Percentiles rank a stretch among this genome's conserved stretches.
These are phyloP conservation scores for Neodidymelliopsis sp. DNA, from an alignment of 2,329 filamentous ascomycete species.

Conservation along the genomic window DNA sequence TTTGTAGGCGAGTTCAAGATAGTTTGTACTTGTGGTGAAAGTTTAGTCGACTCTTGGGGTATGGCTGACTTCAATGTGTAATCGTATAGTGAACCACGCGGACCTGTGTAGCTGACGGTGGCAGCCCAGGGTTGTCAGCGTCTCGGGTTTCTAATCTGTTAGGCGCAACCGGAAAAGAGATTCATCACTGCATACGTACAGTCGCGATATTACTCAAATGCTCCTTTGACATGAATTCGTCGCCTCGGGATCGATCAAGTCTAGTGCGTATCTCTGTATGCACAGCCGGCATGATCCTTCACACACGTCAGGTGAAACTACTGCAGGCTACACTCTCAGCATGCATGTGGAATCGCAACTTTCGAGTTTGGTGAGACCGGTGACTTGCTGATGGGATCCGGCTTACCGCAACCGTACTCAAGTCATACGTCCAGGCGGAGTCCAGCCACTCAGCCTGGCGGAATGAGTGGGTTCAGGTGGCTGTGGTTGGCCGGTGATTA, in stretches of 20 bases:
- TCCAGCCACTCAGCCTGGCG: slow-evolving; percentile 8
- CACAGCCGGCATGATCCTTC: slow-evolving; percentile 9
- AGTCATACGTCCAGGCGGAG: slow-evolving; percentile 2
- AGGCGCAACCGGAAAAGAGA: not conserved
- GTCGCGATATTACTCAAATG: not conserved
- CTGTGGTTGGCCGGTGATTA: slow-evolving; percentile 26
- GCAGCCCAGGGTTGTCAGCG: not conserved
- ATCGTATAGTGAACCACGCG: not conserved
- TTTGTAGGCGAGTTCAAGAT: slow-evolving; percentile 8
- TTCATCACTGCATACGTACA: not conserved
- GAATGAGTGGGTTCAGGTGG: slow-evolving; percentile 17
- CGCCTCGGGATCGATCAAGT: not conserved
- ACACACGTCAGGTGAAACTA: slow-evolving; percentile 26
- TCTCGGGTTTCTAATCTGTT: not conserved
- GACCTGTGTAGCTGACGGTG: not conserved
- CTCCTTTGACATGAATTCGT: slow-evolving; percentile 3
- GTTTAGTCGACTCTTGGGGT: not conserved
- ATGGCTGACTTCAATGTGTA: slow-evolving; percentile 4
- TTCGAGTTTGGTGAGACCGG: slow-evolving; percentile 26
- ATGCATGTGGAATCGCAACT: slow-evolving; percentile 27
- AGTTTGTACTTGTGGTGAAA: slow-evolving; percentile 3
- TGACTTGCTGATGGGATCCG: slow-evolving; percentile 26
- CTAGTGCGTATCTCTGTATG: slow-evolving; percentile 5
- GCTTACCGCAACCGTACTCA: slow-evolving; percentile 19
- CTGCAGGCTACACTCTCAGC: slow-evolving; percentile 33